Evolutionary conservation across 1,139 yeast genomes (phyloP), one percentile per base, ranked within the genome.

Genomic region (Geotrichum phurueaensis): DNA sequence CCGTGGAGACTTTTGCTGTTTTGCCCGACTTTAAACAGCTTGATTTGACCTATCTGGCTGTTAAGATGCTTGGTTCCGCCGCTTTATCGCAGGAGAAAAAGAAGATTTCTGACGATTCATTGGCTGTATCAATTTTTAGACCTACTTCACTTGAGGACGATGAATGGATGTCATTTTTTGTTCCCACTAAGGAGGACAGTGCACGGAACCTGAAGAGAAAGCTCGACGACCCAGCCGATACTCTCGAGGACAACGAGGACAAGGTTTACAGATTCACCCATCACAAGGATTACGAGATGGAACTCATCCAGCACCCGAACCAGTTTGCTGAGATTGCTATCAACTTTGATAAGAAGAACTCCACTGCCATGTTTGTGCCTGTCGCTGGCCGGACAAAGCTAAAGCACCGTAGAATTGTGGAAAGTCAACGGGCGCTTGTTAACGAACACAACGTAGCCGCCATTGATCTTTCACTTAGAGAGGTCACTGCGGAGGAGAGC

Each of bases 1-100:
- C 97, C 0, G 91, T 86, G 31, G 82, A 80, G 63, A 80, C 92
- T 1, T 89, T 91, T 89, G 86, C 88, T 47, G 77, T 94, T 45
- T 77, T 92, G 64, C 99, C 99, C 2, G 98, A 94, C 73, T 85
- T 96, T 20, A 85, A 95, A 23, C 83, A 88, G 81, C 80, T 90
- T 82, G 98, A 94, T 73, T 84, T 89, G 67, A 83, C 81, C 62
- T 89, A 83, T 71, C 78, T 86, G 68, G 80, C 87, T 31, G 81
- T 94, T 59, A 89, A 87, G 70, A 84, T 92, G 73, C 78, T 84
- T 13, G 96, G 96, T 10, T 85, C 94, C 27, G 96, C 97, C 0
- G 85, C 78, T 4, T 89, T 54, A 71, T 82, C 56, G 69, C 75
- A 60, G 72, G 81, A 65, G 25, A 70, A 69, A 64, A 76, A 76